Base-by-base conservation (phyloP, 129 eudicot species). In the Ambrosia trifida region DNA sequence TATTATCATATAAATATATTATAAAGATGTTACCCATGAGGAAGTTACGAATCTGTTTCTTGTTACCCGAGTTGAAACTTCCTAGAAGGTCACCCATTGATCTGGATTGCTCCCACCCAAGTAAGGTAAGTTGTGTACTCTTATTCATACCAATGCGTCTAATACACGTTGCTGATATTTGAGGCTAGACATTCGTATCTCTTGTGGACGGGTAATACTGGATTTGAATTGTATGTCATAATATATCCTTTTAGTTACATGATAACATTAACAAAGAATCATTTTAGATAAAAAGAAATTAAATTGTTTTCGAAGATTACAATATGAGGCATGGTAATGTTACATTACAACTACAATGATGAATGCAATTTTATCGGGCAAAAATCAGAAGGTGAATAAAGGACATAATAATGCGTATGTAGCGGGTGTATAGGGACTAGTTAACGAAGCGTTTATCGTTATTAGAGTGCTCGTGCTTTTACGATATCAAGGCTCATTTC, bases 401-500 rank as follows among this genome's bases (percentile, higher is more conserved):
- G 36, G 19, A 36, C 19, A 53, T 54, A 70, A 72, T 74, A 64
- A 70, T 49, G 72, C 14, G 61, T 63, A 41, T 52, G 82, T 50
- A 71, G 38, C 16, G 18, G 40, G 56, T 4, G 64, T 57, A 57
- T 7, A 16, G 50, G 16, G 81, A 5, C 81, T 60, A 65, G 11
- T 61, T 30, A 36, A 49, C 51, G 72, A 77, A 61, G 59, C 46
- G 46, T 77, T 74, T 70, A 35, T 47, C 14, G 64, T 57, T 46
- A 44, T 85, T 72, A 91, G 77, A 81, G 30, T 43, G 97, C 97
- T 30, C 97, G 93, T 4, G 81, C 75, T 83, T 91, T 91, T 78
- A 91, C 77, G 59, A 88, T 88, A 81, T 91, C 97, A n/a, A 91
- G 49, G 81, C 96, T 91, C 96, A 91, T 91, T 82, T 91, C 97